Evolutionary conservation across 805 yeast species (phyloP), one percentile per base, ranked within the genome.

Genomic region (Zygotorulaspora danielsina): DNA sequence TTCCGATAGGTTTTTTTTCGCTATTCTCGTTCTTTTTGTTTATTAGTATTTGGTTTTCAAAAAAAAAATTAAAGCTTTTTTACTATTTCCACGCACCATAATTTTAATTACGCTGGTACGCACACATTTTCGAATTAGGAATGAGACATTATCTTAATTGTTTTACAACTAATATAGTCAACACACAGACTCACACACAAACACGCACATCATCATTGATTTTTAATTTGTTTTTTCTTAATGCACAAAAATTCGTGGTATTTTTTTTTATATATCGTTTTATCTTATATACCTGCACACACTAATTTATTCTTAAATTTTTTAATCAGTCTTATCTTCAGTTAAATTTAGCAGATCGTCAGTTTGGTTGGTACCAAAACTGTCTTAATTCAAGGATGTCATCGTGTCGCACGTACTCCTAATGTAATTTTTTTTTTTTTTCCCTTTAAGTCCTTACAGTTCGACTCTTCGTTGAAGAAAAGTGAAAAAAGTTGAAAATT

Each of bases 211-310:
- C 35, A 34, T 37, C 38, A 34, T 37, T 36, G 32, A 33, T 29
- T 39, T 31, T 36, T 36, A 37, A 28, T 39, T 39, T 38, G 34
- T 37, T 39, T 39, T 42, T 46, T 37, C 39, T 32, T 44, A 39
- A 44, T 44, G 47, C 47, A 44, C 47, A 44, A 37, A 43, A 42
- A 36, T 32, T 39, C 35, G 36, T 31, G 34, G 30, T 36, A 33
- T 27, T 30, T 34, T 42, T 34, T 38, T 34, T 42, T 35, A 29
- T 32, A 24, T 24, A 29, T 34, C 31, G 33, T 38, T 44, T 43
- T 33, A 36, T 39, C 32, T 40, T 44, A 39, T 40, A 37, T 44
- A 44, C 40, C 42, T 44, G 43, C 42, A 44, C 46, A 44, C 47
- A 44, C 41, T 44, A 44, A 39, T 39, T 34, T 38, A 44, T 37